A percentile compares a stretch with the other conserved stretches of the same genome.
Evolutionary conservation across 768 basidiomycete species (phyloP).

Genomic region (Leccinellum luteum): DNA sequence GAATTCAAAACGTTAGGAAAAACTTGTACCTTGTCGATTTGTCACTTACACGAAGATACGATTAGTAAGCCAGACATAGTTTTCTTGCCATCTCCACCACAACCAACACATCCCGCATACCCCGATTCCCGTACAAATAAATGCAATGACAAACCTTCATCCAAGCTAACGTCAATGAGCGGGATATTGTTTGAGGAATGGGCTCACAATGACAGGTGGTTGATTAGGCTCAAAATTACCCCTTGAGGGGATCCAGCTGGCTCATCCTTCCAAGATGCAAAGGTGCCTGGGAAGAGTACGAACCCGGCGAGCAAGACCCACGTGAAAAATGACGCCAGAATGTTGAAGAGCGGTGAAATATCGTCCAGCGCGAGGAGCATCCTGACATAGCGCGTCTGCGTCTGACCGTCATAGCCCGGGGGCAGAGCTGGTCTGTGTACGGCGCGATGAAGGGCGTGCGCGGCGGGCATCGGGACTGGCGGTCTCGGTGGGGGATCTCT

Average conservation of each 20-base stretch:
- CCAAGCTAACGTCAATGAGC: slow-evolving; percentile 1
- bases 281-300: slow-evolving; percentile 61
- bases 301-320: slow-evolving; percentile 65
- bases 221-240: slow-evolving; percentile 36
- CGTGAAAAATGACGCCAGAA: slow-evolving; percentile 56
- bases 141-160: slow-evolving; percentile 50
- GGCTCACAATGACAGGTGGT: slow-evolving; percentile 47
- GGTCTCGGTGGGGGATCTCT: background rate
- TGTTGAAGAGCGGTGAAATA: slow-evolving; percentile 48
- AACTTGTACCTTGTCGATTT: background rate
- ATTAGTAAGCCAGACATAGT: slow-evolving; percentile 58
- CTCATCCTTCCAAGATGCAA: slow-evolving; percentile 40
- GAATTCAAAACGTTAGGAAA: slow-evolving; percentile 3
- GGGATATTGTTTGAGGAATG: background rate
- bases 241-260: slow-evolving; percentile 31
- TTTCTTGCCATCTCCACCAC: slow-evolving; percentile 58
- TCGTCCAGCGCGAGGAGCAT: slow-evolving; percentile 62
- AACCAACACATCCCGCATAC: slow-evolving; percentile 53
- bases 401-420: slow-evolving; percentile 18
- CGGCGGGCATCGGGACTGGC: slow-evolving; percentile 1
- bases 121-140: slow-evolving; percentile 54
- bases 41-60: slow-evolving; percentile 52
- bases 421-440: slow-evolving; percentile 24
- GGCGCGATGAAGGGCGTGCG: slow-evolving; percentile 18
- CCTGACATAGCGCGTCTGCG: slow-evolving; percentile 51